These are phyloP conservation scores for Mycena polygramma DNA, from an alignment of 768 basidiomycete species.

Conservation along the genomic window DNA sequence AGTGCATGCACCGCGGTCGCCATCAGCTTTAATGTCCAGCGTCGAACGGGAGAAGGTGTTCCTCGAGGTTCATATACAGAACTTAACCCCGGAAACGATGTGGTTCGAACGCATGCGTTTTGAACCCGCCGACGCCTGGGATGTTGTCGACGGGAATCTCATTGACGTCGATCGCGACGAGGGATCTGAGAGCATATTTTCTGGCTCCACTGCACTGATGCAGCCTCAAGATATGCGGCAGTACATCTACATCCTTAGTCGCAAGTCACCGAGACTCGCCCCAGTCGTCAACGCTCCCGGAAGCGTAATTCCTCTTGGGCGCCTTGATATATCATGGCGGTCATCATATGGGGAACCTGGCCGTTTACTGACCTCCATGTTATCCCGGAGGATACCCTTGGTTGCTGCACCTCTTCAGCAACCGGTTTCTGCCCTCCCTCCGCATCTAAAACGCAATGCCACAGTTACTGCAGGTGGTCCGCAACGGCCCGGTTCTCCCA, in stretches of 20 bases:
- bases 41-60: conserved; percentile 85
- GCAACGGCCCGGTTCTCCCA: conserved; percentile 72
- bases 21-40: conserved; percentile 75
- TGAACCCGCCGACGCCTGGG: conserved; percentile 79
- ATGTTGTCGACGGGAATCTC: conserved; percentile 66
- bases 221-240: conserved; percentile 90
- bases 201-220: conserved; percentile 76
- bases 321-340: conserved; percentile 90
- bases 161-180: conserved; percentile 43
- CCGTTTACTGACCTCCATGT: conserved; percentile 87
- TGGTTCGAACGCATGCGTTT: conserved; percentile 87
- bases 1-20: conserved; percentile 82
- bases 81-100: conserved; percentile 81
- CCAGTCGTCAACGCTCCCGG: conserved; percentile 74
- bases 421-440: conserved; percentile 80
- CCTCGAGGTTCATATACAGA: conserved; percentile 94
- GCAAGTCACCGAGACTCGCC: conserved; percentile 56
- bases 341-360: conserved; percentile 90
- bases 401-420: conserved; percentile 56
- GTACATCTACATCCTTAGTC: conserved; percentile 86
- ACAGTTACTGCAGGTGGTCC: conserved; percentile 54
- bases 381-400: conserved; percentile 85
- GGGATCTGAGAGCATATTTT: conserved; percentile 58
- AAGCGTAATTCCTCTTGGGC: conserved; percentile 81
- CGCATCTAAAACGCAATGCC: conserved; percentile 73